phyloP scores from a whole-genome alignment of 768 basidiomycete genomes.

The Pholiota conissans region DNA sequence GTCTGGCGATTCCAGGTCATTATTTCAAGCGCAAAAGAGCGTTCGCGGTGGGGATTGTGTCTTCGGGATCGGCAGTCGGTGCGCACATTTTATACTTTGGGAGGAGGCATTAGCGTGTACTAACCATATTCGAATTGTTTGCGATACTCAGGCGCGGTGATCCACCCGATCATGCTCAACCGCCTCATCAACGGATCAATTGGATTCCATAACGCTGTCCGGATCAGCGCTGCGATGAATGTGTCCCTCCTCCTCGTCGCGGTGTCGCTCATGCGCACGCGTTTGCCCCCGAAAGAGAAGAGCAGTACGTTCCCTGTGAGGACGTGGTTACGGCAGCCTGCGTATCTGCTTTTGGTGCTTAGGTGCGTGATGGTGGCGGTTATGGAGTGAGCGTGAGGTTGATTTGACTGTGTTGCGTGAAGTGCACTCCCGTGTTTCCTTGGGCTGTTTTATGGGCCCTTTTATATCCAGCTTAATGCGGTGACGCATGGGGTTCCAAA shows the following conservation, averaged over 20 bases:
- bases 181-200: slow-evolving; percentile 32
- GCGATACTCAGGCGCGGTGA: slow-evolving; percentile 40
- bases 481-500: slow-evolving; percentile 38
- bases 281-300: slow-evolving; percentile 27
- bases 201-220: slow-evolving; percentile 36
- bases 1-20: slow-evolving; percentile 46
- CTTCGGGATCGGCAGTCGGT: slow-evolving; percentile 25
- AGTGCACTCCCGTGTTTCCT: slow-evolving; percentile 30
- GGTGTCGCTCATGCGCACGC: slow-evolving; percentile 31
- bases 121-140: background rate
- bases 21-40: slow-evolving; percentile 47
- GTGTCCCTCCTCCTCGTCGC: slow-evolving; percentile 31
- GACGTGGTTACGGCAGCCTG: slow-evolving; percentile 30
- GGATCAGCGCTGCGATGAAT: slow-evolving; percentile 35
- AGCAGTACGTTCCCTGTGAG: slow-evolving; percentile 18
- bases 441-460: slow-evolving; percentile 45
- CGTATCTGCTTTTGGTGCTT: slow-evolving; percentile 22
- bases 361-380: slow-evolving; percentile 10
- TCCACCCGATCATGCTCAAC: slow-evolving; percentile 62
- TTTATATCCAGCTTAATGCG: slow-evolving; percentile 53
- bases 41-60: slow-evolving; percentile 50
- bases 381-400: too few species aligned
- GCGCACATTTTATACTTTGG: background rate
- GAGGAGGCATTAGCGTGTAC: background rate
- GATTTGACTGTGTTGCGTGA: background rate